These are phyloP conservation scores for Nymphaea colorata DNA, from an alignment of 164 flowering plant genomes.

Conservation along the genomic window DNA sequence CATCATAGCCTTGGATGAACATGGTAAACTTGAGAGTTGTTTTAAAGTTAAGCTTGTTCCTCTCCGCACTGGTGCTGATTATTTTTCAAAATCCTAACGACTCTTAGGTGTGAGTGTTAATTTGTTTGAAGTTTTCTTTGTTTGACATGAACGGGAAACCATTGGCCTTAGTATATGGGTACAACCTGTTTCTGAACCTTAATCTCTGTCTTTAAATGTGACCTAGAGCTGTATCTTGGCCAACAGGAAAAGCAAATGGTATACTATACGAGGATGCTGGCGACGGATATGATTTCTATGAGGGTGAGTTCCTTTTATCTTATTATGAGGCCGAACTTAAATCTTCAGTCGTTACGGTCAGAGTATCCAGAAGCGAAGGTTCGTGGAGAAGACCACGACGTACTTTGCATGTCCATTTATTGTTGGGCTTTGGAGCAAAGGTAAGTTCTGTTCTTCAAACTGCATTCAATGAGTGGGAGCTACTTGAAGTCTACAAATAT, in stretches of 20 bases:
- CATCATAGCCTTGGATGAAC: conserved; percentile 66
- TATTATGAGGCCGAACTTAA: conserved; percentile 64
- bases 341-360: conserved; percentile 55
- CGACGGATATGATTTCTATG: conserved; percentile 75
- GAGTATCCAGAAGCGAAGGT: conserved; percentile 67
- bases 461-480: too few relatives aligned
- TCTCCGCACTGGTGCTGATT: too few relatives aligned
- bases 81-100: too few relatives aligned
- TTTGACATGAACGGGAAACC: too few relatives aligned
- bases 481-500: too few relatives aligned
- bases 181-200: too few relatives aligned
- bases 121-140: too few relatives aligned
- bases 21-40: conserved; percentile 30
- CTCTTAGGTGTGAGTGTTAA: too few relatives aligned
- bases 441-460: conserved; percentile 16
- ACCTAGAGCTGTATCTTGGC: too few relatives aligned
- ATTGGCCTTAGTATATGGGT: too few relatives aligned
- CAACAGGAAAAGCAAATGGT: conserved; percentile 82
- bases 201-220: too few relatives aligned
- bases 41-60: too few relatives aligned
- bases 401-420: conserved; percentile 52
- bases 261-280: conserved; percentile 87
- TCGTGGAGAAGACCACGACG: conserved; percentile 75
- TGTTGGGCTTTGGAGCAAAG: conserved; percentile 76
- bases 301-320: conserved; percentile 59